These are phyloP conservation scores for Nemania abortiva DNA, from an alignment of 2,329 filamentous ascomycete species.

Conservation along the genomic window DNA sequence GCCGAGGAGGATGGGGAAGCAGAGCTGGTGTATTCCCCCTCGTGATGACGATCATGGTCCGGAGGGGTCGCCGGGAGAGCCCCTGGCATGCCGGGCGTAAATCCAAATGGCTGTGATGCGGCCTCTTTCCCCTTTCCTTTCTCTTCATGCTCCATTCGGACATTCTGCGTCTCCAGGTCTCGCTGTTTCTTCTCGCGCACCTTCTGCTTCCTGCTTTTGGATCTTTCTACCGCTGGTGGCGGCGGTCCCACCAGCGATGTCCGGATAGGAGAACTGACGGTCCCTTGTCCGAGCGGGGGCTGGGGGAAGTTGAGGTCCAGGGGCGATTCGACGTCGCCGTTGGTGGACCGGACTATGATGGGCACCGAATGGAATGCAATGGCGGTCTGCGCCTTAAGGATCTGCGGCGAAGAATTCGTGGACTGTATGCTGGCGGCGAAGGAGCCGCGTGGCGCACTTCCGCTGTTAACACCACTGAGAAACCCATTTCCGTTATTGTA, in stretches of 20 bases:
- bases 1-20: constrained; percentile 30
- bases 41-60: constrained; percentile 5
- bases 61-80: constrained; percentile 24
- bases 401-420: constrained; percentile 50
- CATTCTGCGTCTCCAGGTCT: constrained; percentile 42
- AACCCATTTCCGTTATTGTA: constrained; percentile 20
- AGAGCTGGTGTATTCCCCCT: constrained; percentile 19
- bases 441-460: constrained; percentile 41
- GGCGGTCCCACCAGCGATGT: constrained; percentile 19
- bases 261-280: constrained; percentile 28
- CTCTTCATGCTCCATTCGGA: constrained; percentile 11
- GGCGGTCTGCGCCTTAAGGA: constrained; percentile 52
- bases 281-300: constrained; percentile 27
- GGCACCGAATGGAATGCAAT: constrained; percentile 48
- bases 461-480: constrained; percentile 15
- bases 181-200: constrained; percentile 44
- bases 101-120: constrained; percentile 27
- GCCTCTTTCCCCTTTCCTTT: constrained; percentile 35
- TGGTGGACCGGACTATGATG: constrained; percentile 45
- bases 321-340: constrained; percentile 36
- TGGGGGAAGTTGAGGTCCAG: constrained; percentile 42
- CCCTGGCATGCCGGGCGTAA: constrained; percentile 26
- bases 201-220: constrained; percentile 40
- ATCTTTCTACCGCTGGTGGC: constrained; percentile 16
- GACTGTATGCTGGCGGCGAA: constrained; percentile 53